Conservation (phyloP, 129 eudicot species). For the Flaveria sonorensis region DNA sequence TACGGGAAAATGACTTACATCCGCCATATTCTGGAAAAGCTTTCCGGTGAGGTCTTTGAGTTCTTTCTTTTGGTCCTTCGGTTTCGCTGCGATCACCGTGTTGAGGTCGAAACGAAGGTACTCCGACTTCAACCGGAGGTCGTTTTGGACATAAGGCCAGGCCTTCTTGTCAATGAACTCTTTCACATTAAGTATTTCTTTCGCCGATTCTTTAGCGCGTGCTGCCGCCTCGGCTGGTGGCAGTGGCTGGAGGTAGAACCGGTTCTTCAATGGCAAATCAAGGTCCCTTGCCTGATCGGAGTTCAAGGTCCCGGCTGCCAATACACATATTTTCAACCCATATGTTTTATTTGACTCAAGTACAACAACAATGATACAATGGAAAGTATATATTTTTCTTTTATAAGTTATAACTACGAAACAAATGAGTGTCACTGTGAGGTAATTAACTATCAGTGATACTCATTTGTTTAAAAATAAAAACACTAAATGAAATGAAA, state of each 20-base stretch:
- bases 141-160: conserved; percentile 94
- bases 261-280: conserved; percentile 55
- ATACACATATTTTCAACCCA: conserved; percentile 7
- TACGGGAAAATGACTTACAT: conserved; percentile 45
- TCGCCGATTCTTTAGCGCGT: conserved; percentile 90
- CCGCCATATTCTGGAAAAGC: conserved; percentile 61
- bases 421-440: no score
- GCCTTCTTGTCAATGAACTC: conserved; percentile 80
- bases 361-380: background rate
- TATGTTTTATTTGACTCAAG: background rate
- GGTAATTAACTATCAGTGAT: no score
- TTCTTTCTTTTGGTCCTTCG: conserved; percentile 71
- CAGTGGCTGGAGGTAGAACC: conserved; percentile 81
- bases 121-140: conserved; percentile 70
- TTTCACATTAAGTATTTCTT: conserved; percentile 78
- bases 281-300: conserved; percentile 90
- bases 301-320: conserved; percentile 89
- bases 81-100: conserved; percentile 76
- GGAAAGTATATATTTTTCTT: background rate
- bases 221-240: conserved; percentile 72
- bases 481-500: no score
- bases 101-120: conserved; percentile 95
- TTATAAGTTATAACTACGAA: no score
- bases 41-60: conserved; percentile 78
- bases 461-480: no score